Conservation (phyloP, 2,329 filamentous ascomycete species). For the Pleoardoris graminearum region DNA sequence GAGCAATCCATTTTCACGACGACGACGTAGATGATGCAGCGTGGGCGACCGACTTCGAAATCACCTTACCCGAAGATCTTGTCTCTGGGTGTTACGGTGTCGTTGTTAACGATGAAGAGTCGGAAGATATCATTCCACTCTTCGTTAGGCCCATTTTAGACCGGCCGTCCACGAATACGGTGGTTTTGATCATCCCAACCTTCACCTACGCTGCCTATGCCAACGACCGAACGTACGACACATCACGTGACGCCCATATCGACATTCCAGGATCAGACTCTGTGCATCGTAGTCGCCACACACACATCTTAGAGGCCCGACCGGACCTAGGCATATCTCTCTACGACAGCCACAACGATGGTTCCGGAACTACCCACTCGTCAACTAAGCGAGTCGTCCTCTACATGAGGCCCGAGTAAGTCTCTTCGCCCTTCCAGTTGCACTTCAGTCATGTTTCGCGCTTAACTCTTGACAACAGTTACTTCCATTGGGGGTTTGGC, state of each 20-base stretch:
- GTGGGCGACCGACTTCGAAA: no score
- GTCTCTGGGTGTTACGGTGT: no score
- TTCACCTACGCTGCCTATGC: slow-evolving; percentile 48
- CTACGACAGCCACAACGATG: slow-evolving; percentile 47
- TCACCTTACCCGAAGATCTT: no score
- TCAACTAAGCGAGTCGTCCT: slow-evolving; percentile 42
- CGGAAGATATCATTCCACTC: no score
- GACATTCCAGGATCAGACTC: slow-evolving; percentile 20
- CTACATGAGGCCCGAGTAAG: slow-evolving; percentile 40
- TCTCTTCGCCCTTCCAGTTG: slow-evolving; percentile 1
- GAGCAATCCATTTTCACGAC: no score
- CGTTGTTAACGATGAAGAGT: no score
- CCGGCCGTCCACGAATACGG: slow-evolving; percentile 3
- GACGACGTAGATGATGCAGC: no score
- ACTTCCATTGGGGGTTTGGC: slow-evolving; percentile 34
- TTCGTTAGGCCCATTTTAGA: no score
- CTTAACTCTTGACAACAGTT: not conserved
- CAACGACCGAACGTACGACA: slow-evolving; percentile 46
- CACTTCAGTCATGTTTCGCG: not conserved
- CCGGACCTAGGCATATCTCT: slow-evolving; percentile 43
- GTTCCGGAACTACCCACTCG: slow-evolving; percentile 40
- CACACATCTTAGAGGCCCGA: slow-evolving; percentile 18
- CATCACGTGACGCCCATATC: slow-evolving; percentile 22
- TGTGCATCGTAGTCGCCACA: slow-evolving; percentile 19
- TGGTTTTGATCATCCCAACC: slow-evolving; percentile 41